Base-by-base conservation (phyloP, 2,329 filamentous ascomycete genomes). In the Aspergillus spinulosporus region DNA sequence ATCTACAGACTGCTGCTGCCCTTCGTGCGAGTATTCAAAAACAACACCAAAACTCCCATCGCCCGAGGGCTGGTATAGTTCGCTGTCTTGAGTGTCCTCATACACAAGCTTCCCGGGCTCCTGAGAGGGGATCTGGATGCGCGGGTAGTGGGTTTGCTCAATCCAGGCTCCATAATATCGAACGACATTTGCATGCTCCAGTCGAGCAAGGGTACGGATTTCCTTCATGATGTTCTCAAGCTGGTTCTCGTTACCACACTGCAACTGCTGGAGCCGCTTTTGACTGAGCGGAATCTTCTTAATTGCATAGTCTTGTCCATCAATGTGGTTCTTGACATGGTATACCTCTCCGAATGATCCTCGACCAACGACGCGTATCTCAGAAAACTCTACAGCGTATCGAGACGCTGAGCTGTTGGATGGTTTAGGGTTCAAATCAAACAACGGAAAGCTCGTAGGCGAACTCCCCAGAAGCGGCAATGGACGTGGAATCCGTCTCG, bases 321-420 rank as follows among this genome's bases (percentile, higher is more conserved):
- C 86, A 4, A 88, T 78, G 49, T 80, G 78, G 60, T 88, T 83
- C 47, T 75, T 79, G 8, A 81, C 85, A 60, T 82, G 82, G 65
- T 81, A 88, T 1, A 88, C 86, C 37, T 80, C 79, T 1, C 85
- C 85, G 64, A 86, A 88, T 0, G 85, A 86, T 11, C 86, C 86
- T 66, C 81, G 85, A 1, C 86, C 86, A 2, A 88, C 75, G 1
- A 84, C 66, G 14, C 75, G 77, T 11, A 86, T 66, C 60, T 85
- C 80, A 15, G 76, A 73, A 57, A 82, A 84, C 58, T 81, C 82
- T 39, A 75, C 72, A 3, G 73, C 67, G 62, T 82, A 83, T 43
- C 79, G 73, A 43, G 78, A 77, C 36, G 71, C 61, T 6, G 60
- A 61, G 51, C 66, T 68, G 46, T 60, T 58, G 21, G 62, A 62